A percentile compares a stretch with the other conserved stretches of the same genome.
Evolutionary conservation across 2,329 filamentous ascomycete species (phyloP).

Genomic region (Aureobasidium vineae): DNA sequence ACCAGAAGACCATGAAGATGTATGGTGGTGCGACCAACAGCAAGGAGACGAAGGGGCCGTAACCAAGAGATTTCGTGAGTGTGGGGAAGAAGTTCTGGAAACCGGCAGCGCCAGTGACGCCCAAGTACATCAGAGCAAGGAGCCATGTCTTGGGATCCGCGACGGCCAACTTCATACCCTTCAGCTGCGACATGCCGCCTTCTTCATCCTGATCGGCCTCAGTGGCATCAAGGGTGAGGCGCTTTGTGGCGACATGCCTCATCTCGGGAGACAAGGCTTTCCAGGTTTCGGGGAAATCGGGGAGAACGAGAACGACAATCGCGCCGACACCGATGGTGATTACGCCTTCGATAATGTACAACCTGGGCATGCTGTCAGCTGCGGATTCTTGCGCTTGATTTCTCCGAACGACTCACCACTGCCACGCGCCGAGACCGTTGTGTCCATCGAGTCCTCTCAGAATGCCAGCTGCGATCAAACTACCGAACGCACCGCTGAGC

Average conservation of each 20-base stretch:
- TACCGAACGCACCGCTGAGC: constrained; percentile 70
- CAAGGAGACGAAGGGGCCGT: constrained; percentile 48
- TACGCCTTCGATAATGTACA: constrained; percentile 69
- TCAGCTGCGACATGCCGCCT: constrained; percentile 50
- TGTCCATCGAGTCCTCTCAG: constrained; percentile 61
- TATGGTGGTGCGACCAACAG: constrained; percentile 56
- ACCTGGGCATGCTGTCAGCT: constrained; percentile 24
- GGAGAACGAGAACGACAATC: constrained; percentile 34
- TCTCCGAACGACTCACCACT: constrained; percentile 34
- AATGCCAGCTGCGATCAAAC: constrained; percentile 60
- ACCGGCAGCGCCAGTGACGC: constrained; percentile 51
- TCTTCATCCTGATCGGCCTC: constrained; percentile 52
- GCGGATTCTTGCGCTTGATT: background rate
- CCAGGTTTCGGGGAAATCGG: constrained; percentile 48
- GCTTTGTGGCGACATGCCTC: constrained; percentile 48
- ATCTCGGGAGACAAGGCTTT: constrained; percentile 44
- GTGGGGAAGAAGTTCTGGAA: constrained; percentile 60
- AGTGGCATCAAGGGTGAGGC: constrained; percentile 52
- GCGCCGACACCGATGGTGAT: constrained; percentile 55
- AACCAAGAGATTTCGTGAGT: constrained; percentile 48
- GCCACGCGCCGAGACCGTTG: constrained; percentile 59
- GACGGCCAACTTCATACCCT: constrained; percentile 53
- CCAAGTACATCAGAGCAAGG: constrained; percentile 51
- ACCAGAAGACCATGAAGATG: constrained; percentile 54
- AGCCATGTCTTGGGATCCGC: constrained; percentile 52